Evolutionary conservation across 495 filamentous ascomycete genomes (phyloP).

Genomic region (Pseudomonodictys pantanalensis): DNA sequence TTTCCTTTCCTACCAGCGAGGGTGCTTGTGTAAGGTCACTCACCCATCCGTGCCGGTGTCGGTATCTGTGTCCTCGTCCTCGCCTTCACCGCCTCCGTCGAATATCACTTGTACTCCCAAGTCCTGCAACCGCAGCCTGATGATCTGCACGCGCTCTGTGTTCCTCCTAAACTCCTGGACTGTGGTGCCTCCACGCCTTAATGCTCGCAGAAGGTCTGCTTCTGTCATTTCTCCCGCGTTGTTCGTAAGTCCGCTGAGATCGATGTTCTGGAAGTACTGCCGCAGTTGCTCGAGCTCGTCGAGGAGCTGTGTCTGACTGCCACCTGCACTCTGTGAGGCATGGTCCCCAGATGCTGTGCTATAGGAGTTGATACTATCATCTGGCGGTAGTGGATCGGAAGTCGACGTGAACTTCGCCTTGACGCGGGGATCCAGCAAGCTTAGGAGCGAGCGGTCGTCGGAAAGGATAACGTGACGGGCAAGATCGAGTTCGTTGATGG

Average conservation of each 20-base stretch:
- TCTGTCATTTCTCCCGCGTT: neutral
- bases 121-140: slow-evolving; percentile 5
- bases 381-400: slow-evolving; percentile 69
- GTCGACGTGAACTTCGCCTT: slow-evolving; percentile 56
- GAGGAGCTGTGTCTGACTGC: slow-evolving; percentile 4
- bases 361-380: slow-evolving; percentile 42
- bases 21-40: too few species aligned
- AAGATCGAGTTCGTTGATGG: slow-evolving; percentile 46
- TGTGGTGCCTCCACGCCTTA: slow-evolving; percentile 2
- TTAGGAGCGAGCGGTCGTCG: slow-evolving; percentile 64
- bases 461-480: slow-evolving; percentile 78
- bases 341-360: neutral
- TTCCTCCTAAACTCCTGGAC: slow-evolving; percentile 21
- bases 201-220: neutral
- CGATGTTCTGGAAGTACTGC: slow-evolving; percentile 13
- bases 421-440: slow-evolving; percentile 54
- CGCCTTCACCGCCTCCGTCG: neutral
- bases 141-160: slow-evolving; percentile 11
- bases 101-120: slow-evolving; percentile 16
- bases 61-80: neutral
- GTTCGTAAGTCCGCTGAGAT: neutral
- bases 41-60: too few species aligned
- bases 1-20: too few species aligned
- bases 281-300: slow-evolving; percentile 10
- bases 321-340: neutral